Evolutionary conservation across 345 rosid genomes (phyloP).

Genomic region (Limnanthes douglasii): DNA sequence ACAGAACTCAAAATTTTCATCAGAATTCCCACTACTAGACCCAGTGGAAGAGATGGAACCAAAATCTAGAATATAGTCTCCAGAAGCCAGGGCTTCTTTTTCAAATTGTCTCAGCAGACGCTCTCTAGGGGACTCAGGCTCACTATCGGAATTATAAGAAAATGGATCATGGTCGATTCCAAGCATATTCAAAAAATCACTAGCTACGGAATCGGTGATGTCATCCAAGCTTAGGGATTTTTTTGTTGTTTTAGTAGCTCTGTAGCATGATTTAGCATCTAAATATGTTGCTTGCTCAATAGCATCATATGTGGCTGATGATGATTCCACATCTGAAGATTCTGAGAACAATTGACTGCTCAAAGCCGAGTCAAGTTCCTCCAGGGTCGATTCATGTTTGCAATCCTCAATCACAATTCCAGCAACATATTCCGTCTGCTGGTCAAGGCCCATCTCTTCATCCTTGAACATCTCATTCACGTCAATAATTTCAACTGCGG

Average conservation of each 20-base stretch:
- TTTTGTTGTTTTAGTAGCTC: conserved; percentile 15
- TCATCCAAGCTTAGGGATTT: conserved; percentile 54
- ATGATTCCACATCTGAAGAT: conserved; percentile 19
- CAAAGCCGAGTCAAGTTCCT: conserved; percentile 20
- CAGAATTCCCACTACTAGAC: conserved; percentile 12
- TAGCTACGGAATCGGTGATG: conserved; percentile 41
- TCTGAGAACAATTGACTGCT: conserved; percentile 16
- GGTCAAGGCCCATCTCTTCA: conserved; percentile 14
- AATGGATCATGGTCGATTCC: conserved; percentile 27
- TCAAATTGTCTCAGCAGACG: conserved; percentile 61
- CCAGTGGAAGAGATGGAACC: conserved; percentile 12
- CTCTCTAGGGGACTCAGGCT: conserved; percentile 75
- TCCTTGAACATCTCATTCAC: conserved; percentile 35
- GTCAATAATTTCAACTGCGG: conserved; percentile 31
- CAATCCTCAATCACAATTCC: conserved; percentile 12
- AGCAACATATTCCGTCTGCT: conserved; percentile 10
- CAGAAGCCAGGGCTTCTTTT: conserved; percentile 43
- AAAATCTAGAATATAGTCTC: conserved; percentile 22
- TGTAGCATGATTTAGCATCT: conserved; percentile 30
- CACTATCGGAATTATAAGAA: conserved; percentile 22
- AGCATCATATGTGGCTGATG: conserved; percentile 12
- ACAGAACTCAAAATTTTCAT: conserved; percentile 23
- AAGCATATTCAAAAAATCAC: conserved; percentile 57
- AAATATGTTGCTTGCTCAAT: conserved; percentile 11
- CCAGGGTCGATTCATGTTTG: conserved; percentile 11